Evolutionary conservation across 148 eudicot genomes (phyloP).

Genomic region (Rhododendron vialii): DNA sequence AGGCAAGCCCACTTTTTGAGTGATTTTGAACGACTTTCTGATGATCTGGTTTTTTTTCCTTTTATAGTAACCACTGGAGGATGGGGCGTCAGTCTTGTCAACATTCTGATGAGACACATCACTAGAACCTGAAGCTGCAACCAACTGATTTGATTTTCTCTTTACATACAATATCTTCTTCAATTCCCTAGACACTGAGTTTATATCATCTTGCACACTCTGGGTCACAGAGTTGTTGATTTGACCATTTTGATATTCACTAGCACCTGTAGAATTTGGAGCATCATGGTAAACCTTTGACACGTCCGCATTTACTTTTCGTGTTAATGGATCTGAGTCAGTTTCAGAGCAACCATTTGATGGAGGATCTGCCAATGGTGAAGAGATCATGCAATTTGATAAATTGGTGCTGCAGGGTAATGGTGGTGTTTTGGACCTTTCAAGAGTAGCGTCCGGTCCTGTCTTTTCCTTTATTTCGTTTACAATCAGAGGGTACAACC

Average conservation of each 20-base stretch:
- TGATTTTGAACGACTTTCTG: constrained; percentile 40
- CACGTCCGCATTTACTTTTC: constrained; percentile 20
- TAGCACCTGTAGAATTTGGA: constrained; percentile 21
- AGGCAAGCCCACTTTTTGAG: constrained; percentile 20
- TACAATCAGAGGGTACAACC: constrained; percentile 22
- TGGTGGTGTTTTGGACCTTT: constrained; percentile 46
- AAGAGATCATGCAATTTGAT: constrained; percentile 21
- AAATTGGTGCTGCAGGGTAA: constrained; percentile 30
- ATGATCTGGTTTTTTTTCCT: constrained; percentile 77
- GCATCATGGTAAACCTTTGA: constrained; percentile 27
- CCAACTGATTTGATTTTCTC: constrained; percentile 75
- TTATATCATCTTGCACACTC: constrained; percentile 41
- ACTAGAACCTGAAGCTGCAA: constrained; percentile 60
- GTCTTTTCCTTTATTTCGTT: constrained; percentile 24
- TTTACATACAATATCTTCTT: constrained; percentile 57
- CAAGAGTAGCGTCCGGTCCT: constrained; percentile 23
- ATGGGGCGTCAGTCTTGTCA: constrained; percentile 30
- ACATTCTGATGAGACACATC: constrained; percentile 27
- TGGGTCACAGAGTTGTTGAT: constrained; percentile 32
- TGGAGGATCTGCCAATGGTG: constrained; percentile 27
- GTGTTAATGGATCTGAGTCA: constrained; percentile 24
- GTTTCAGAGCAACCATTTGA: constrained; percentile 15
- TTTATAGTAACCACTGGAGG: constrained; percentile 71
- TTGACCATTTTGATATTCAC: constrained; percentile 29
- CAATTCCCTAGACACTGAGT: constrained; percentile 17